Evolutionary conservation across 495 filamentous ascomycete species (phyloP).

Genomic region (Talaromyces nanjingensis): DNA sequence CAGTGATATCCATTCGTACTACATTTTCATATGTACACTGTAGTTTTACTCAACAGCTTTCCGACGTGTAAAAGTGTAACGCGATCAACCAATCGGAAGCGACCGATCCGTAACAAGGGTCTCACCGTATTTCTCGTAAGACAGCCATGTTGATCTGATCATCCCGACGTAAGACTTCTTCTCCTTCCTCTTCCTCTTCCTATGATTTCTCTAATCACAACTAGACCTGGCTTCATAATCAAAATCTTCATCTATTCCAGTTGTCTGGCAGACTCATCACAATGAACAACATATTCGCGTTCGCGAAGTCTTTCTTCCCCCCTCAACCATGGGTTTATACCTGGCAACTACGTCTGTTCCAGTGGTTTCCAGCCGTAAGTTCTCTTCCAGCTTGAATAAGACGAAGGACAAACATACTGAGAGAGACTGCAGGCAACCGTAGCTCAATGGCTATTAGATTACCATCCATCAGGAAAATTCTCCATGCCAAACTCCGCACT

Average conservation of each 20-base stretch:
- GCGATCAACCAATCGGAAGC: not conserved
- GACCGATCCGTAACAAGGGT: not conserved
- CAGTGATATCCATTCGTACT: not conserved
- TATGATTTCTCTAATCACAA: not conserved
- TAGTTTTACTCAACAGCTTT: not conserved
- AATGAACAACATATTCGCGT: not conserved
- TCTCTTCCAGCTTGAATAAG: slow-evolving; percentile 9
- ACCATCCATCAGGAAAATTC: slow-evolving; percentile 79
- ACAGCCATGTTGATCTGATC: not conserved
- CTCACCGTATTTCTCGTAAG: not conserved
- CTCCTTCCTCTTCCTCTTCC: not conserved
- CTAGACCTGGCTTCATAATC: not conserved
- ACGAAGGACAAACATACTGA: not conserved
- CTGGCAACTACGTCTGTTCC: slow-evolving; percentile 39
- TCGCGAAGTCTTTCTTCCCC: slow-evolving; percentile 41
- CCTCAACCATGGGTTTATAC: slow-evolving; percentile 44
- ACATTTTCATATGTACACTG: not conserved
- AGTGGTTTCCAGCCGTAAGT: slow-evolving; percentile 45
- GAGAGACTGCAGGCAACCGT: slow-evolving; percentile 38
- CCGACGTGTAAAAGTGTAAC: not conserved
- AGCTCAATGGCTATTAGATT: slow-evolving; percentile 57
- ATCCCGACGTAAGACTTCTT: not conserved
- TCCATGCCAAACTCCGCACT: slow-evolving; percentile 56
- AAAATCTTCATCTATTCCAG: not conserved
- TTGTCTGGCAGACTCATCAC: not conserved